phyloP scores from a whole-genome alignment of 108 stramenopile species.

The Skeletonema potamos region DNA sequence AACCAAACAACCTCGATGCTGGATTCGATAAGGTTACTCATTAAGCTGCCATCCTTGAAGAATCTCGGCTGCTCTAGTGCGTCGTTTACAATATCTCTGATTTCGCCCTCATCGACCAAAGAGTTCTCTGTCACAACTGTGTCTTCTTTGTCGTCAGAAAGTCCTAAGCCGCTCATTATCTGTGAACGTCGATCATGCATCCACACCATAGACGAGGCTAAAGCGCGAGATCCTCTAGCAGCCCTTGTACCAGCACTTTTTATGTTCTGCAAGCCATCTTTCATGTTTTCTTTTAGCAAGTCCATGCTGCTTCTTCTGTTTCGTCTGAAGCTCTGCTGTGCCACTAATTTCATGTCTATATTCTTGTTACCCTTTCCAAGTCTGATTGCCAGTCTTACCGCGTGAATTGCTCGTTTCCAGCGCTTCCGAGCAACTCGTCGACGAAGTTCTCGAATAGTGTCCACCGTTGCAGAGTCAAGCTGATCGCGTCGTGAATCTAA shows the following conservation, averaged over 20 bases:
- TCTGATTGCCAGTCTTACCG: conserved; percentile 2
- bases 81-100: conserved; percentile 8
- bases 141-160: neutral
- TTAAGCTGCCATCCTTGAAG: neutral
- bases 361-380: neutral
- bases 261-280: neutral
- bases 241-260: neutral
- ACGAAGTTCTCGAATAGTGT: conserved; percentile 6
- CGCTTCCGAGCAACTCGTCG: conserved; percentile 3
- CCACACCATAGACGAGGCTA: conserved; percentile 13
- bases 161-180: conserved; percentile 9
- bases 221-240: neutral
- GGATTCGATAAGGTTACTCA: conserved; percentile 13
- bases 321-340: neutral
- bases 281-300: neutral
- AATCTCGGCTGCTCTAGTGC: conserved; percentile 6
- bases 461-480: conserved; percentile 3
- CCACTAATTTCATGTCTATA: neutral
- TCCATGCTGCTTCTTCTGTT: neutral
- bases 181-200: neutral
- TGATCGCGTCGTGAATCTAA: neutral
- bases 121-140: too few relatives aligned
- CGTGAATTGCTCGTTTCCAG: conserved; percentile 16
- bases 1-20: conserved; percentile 19
- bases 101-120: neutral